phyloP scores from a whole-genome alignment of 176 grass and related monocot genomes.

The Oryza glumipatula region DNA sequence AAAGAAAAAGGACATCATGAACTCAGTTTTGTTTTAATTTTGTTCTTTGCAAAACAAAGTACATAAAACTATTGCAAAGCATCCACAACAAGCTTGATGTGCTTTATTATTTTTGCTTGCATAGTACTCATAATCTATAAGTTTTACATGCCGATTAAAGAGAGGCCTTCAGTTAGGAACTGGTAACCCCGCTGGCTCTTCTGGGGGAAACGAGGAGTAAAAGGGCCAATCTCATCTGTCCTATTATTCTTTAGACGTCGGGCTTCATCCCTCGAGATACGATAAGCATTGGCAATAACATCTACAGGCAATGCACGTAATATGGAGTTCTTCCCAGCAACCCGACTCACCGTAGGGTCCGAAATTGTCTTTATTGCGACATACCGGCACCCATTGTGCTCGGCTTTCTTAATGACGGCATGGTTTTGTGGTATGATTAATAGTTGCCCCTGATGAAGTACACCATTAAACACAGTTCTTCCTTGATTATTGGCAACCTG shows the following conservation, averaged over 20 bases:
- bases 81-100: background rate
- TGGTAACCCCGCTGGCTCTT: background rate
- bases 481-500: conserved; percentile 24
- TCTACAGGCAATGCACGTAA: conserved; percentile 25
- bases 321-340: conserved; percentile 30
- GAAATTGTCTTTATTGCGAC: conserved; percentile 45
- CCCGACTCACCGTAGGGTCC: conserved; percentile 4
- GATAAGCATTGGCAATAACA: conserved; percentile 29
- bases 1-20: too few species aligned
- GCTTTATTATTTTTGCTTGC: background rate
- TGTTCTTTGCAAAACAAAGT: too few species aligned
- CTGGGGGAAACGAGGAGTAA: conserved; percentile 10
- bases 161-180: background rate
- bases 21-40: too few species aligned
- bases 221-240: conserved; percentile 27
- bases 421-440: conserved; percentile 40
- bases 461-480: conserved; percentile 23
- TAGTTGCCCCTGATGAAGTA: conserved; percentile 27
- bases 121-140: background rate
- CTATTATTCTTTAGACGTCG: conserved; percentile 36
- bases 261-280: conserved; percentile 36
- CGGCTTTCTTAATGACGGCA: conserved; percentile 19
- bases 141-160: background rate
- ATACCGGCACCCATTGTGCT: conserved; percentile 22
- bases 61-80: background rate